These are phyloP conservation scores for Suaeda aralocaspica DNA, from an alignment of 148 eudicot genomes.

Conservation along the genomic window DNA sequence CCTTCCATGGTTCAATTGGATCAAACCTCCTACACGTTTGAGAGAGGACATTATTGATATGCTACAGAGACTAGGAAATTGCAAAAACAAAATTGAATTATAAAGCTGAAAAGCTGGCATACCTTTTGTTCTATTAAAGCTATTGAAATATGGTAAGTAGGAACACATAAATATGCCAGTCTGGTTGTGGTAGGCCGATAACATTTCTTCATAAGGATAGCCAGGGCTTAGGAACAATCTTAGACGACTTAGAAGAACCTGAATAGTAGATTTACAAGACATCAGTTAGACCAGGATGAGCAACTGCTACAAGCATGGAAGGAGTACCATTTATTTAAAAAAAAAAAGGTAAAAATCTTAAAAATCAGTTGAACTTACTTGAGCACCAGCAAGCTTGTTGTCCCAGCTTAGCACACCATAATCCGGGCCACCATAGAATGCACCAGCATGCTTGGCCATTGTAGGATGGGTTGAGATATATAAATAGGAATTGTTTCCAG, in stretches of 20 bases:
- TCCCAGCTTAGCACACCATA: constrained; percentile 94
- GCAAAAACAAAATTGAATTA: background rate
- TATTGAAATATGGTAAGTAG: constrained; percentile 62
- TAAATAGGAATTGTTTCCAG: constrained; percentile 77
- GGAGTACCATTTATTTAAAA: too few species aligned
- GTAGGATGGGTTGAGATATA: constrained; percentile 56
- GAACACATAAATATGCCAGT: constrained; percentile 83
- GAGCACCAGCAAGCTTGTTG: constrained; percentile 87
- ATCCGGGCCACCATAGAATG: constrained; percentile 76
- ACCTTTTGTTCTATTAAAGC: constrained; percentile 91
- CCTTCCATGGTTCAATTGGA: constrained; percentile 76
- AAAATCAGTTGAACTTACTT: constrained; percentile 47
- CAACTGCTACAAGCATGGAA: too few species aligned
- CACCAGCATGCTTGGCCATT: constrained; percentile 86
- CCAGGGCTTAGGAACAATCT: constrained; percentile 88
- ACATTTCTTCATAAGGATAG: constrained; percentile 83
- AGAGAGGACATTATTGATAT: constrained; percentile 11
- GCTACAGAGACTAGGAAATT: background rate
- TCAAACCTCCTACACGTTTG: constrained; percentile 61
- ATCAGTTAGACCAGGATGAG: too few species aligned
- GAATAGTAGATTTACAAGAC: constrained; percentile 9
- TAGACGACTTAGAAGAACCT: constrained; percentile 87
- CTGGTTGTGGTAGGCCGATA: constrained; percentile 77
- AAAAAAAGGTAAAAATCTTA: too few species aligned
- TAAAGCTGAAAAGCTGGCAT: constrained; percentile 1